Evolutionary conservation across 495 filamentous ascomycete genomes (phyloP), one percentile per base, ranked within the genome.

Genomic region (Achaetomiella virescens): DNA sequence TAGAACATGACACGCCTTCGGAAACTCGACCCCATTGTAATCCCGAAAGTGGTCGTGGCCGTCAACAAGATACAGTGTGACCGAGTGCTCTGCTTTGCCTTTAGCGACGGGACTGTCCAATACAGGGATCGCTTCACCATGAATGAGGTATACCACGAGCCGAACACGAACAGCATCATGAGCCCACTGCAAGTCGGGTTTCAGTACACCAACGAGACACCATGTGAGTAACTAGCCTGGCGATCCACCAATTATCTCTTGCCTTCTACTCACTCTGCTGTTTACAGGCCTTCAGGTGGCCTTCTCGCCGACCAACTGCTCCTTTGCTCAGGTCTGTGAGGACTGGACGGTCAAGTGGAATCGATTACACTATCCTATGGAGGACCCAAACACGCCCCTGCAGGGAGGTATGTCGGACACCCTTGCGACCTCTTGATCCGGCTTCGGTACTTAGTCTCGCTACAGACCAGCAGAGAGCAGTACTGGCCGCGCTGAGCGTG

Each of bases 51-150:
- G 47, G 68, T 91, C n/a, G 65, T 92, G n/a, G 80, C 79, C 0
- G 72, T 90, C 14, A 78, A 84, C 37, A 69, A 81, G 8, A 71
- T 86, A 14, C 84, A 87, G 63, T 79, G 84, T 41, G 83, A 84
- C 37, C 87, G 80, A 48, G 74, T 85, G 9, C 58, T 95, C 2
- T 85, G 83, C 42, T 71, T 95, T 49, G 77, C 77, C 11, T 85
- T 85, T 49, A 86, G 85, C 59, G 90, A 93, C 61, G 88, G 89
- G 15, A 85, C 84, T 0, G 74, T 91, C 25, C 80, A 90, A 48
- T 89, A 91, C 66, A 83, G 89, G 45, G 84, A 93, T 55, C 79
- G 88, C 11, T 72, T 75, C 50, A 87, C 82, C 4, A 83, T 93
- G 83, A 69, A 76, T 1, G 70, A 81, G 36, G 75, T 91, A 1